These are phyloP conservation scores for Cordyceps tenuipes DNA, from an alignment of 2,329 filamentous ascomycete genomes.

Conservation along the genomic window DNA sequence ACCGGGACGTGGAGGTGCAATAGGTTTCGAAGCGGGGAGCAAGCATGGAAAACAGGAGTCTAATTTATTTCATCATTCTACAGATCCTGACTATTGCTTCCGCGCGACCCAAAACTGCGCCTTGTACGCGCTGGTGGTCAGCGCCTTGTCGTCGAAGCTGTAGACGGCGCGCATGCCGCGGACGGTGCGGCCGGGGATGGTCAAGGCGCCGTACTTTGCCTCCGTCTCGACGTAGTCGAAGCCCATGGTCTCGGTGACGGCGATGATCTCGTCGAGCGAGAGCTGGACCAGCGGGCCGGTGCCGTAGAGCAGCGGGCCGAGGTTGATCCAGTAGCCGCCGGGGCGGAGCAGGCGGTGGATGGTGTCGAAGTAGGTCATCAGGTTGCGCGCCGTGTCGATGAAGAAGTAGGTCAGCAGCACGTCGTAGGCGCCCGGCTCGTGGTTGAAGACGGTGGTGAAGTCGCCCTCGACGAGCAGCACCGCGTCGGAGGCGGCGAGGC, in stretches of 20 bases:
- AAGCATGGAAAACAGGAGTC: background rate
- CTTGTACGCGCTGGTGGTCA: conserved; percentile 45
- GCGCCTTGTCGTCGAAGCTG: conserved; percentile 39
- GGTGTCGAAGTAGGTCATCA: conserved; percentile 46
- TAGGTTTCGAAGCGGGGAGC: background rate
- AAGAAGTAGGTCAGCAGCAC: conserved; percentile 49
- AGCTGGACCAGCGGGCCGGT: conserved; percentile 46
- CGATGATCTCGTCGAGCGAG: conserved; percentile 44
- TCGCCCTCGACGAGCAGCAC: conserved; percentile 48
- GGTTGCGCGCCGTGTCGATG: conserved; percentile 51
- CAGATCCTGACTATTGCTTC: conserved; percentile 12
- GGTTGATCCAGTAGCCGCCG: conserved; percentile 47
- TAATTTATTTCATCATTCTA: background rate
- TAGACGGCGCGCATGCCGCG: conserved; percentile 42
- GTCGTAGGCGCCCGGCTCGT: conserved; percentile 31
- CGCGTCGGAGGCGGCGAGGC: conserved; percentile 19
- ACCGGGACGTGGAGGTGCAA: conserved; percentile 15
- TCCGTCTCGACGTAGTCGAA: conserved; percentile 41
- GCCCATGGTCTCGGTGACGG: conserved; percentile 38
- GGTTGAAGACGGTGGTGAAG: conserved; percentile 37
- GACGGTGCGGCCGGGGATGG: conserved; percentile 32
- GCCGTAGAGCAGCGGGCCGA: conserved; percentile 48
- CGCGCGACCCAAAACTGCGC: conserved; percentile 47
- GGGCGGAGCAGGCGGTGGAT: conserved; percentile 38
- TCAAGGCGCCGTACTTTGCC: conserved; percentile 32